Evolutionary conservation across 2,329 filamentous ascomycete species (phyloP), one percentile per base, ranked within the genome.

Genomic region (Colletotrichum sp.): DNA sequence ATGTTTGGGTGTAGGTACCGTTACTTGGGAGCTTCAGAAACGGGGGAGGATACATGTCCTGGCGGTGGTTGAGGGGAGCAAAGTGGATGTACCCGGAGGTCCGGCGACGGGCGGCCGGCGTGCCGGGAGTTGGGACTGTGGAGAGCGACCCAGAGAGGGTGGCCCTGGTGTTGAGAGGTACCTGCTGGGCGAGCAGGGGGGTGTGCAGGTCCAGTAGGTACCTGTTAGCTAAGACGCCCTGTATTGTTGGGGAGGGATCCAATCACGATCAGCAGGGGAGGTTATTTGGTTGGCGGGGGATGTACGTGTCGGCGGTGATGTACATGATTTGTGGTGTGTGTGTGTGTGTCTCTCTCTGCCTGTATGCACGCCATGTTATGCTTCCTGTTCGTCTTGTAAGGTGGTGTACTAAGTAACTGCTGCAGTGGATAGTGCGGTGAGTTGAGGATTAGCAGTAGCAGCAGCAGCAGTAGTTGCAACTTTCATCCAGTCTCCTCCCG

Each of bases 211-310:
- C 39, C 36, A 39, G 64, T 16, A 32, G 28, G 64, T 67, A 25
- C 65, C 65, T 65, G 9, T 32, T 30, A 19, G 48, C 44, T 57
- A 30, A 61, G 32, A 32, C n/a, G 52, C 52, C 52, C 52, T 68
- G 66, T 68, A 73, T 75, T 75, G 73, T 75, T 75, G 70, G 36
- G 72, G 70, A 73, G 64, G 70, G 73, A 73, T 60, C 73, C 73
- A 75, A 75, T 75, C 70, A 75, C n/a, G 73, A 68, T 63, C 63
- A 44, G 69, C 72, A 68, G 52, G 72, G 68, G n/a, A 22, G 7
- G 12, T 28, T 64, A 27, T 30, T 75, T 59, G 73, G 73, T 68
- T 63, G 61, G 72, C 61, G 72, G 57, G 61, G 60, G 48, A 28
- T 71, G 59, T 74, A 71, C 59, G 66, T 71, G 71, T 71, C 71